A percentile compares a stretch with the other conserved stretches of the same genome.
These are phyloP conservation scores for Centella asiatica DNA, from an alignment of 129 eudicot species.

Conservation along the genomic window DNA sequence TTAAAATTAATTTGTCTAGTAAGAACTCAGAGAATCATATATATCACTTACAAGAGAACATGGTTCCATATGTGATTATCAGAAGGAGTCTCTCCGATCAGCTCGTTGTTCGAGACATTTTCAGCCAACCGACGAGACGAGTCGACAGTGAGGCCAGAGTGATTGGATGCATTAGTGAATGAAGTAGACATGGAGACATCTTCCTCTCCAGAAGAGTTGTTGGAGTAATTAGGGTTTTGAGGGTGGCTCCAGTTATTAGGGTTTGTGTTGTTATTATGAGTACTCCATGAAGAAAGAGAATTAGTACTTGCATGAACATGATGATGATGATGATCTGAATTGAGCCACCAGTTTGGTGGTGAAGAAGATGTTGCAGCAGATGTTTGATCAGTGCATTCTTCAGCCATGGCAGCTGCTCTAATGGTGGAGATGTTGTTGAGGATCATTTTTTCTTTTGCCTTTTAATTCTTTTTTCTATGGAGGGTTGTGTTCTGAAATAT, in stretches of 20 bases:
- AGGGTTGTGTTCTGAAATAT: constrained; percentile 21
- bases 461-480: constrained; percentile 4
- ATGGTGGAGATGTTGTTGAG: constrained; percentile 20
- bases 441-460: not conserved
- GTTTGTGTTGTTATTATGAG: constrained; percentile 13
- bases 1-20: no score
- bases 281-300: constrained; percentile 25
- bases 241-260: constrained; percentile 29
- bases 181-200: constrained; percentile 43
- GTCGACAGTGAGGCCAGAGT: constrained; percentile 46
- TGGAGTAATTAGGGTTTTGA: constrained; percentile 32
- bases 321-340: constrained; percentile 26
- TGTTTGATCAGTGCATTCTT: constrained; percentile 39
- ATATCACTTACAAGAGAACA: constrained; percentile 38
- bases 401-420: constrained; percentile 35
- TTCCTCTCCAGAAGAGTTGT: constrained; percentile 47
- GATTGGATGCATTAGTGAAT: constrained; percentile 39
- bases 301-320: constrained; percentile 33
- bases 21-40: no score
- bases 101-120: constrained; percentile 32
- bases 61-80: constrained; percentile 57
- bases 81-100: constrained; percentile 45
- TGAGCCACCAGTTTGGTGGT: constrained; percentile 49
- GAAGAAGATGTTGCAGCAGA: constrained; percentile 31
- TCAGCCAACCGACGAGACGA: constrained; percentile 39